A percentile compares a stretch with the other conserved stretches of the same genome.
Evolutionary conservation across 352 stramenopile species (phyloP).

Genomic region (Phytophthora ohioensis): DNA sequence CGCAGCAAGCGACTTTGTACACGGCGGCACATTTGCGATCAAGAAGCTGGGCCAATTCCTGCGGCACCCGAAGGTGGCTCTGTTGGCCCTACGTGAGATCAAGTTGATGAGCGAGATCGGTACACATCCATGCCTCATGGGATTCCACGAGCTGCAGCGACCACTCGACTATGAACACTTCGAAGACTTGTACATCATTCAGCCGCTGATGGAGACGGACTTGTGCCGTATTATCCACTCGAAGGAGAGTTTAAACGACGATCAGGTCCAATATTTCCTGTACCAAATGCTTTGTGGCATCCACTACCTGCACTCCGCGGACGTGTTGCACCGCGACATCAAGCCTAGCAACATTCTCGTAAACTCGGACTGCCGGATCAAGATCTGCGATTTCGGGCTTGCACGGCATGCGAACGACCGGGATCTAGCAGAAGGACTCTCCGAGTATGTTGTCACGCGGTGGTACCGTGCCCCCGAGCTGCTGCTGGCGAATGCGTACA

Average conservation of each 20-base stretch:
- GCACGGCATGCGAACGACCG: slow-evolving; percentile 81
- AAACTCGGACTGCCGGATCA: slow-evolving; percentile 91
- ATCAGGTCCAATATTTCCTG: slow-evolving; percentile 97
- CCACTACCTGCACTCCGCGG: slow-evolving; percentile 96
- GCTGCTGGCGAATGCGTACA: slow-evolving; percentile 85
- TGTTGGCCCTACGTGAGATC: slow-evolving; percentile 88
- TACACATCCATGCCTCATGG: slow-evolving; percentile 80
- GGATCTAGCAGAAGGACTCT: slow-evolving; percentile 85
- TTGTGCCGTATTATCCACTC: slow-evolving; percentile 91
- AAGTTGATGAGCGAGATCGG: slow-evolving; percentile 90
- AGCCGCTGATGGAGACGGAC: slow-evolving; percentile 98
- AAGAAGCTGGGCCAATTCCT: slow-evolving; percentile 91
- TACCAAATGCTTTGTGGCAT: slow-evolving; percentile 96
- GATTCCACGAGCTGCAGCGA: slow-evolving; percentile 84
- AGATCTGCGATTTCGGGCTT: slow-evolving; percentile 91
- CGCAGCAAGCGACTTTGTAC: slow-evolving; percentile 85
- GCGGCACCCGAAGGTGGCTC: slow-evolving; percentile 83
- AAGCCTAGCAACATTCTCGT: slow-evolving; percentile 98
- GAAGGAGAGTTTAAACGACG: slow-evolving; percentile 91
- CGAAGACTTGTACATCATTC: slow-evolving; percentile 98
- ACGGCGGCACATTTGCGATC: slow-evolving; percentile 88
- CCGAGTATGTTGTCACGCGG: slow-evolving; percentile 95
- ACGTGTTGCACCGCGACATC: slow-evolving; percentile 96
- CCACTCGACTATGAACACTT: slow-evolving; percentile 91
- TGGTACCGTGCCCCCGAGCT: slow-evolving; percentile 93